These are phyloP conservation scores for Aspergillus baeticus DNA, from an alignment of 495 filamentous ascomycete genomes.

Conservation along the genomic window DNA sequence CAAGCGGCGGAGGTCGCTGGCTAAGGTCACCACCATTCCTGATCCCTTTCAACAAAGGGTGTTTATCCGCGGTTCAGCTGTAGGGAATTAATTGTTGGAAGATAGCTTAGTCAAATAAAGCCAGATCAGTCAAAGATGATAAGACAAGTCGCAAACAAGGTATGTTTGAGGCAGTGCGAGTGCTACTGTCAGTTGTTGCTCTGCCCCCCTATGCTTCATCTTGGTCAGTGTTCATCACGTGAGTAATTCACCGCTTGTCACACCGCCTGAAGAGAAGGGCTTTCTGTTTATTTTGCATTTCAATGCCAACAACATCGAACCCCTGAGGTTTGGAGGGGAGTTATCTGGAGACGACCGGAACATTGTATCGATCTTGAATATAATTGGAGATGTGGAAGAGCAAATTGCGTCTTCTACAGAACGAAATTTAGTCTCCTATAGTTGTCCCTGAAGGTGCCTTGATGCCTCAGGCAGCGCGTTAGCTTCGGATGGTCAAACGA, in stretches of 20 bases:
- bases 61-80: neutral
- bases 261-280: conserved; percentile 14
- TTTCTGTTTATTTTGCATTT: conserved; percentile 10
- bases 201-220: conserved; percentile 23
- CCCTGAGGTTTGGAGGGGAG: no score
- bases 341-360: neutral
- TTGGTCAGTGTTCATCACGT: conserved; percentile 24
- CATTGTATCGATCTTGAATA: neutral
- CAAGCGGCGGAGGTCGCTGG: conserved; percentile 30
- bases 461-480: neutral
- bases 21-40: conserved; percentile 31
- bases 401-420: neutral
- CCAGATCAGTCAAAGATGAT: conserved; percentile 3
- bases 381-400: neutral
- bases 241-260: conserved; percentile 19
- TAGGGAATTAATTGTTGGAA: conserved; percentile 4
- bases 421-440: neutral
- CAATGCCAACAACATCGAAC: no score
- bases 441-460: neutral
- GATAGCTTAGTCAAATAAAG: neutral
- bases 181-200: conserved; percentile 24
- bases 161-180: conserved; percentile 21
- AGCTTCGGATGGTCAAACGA: no score
- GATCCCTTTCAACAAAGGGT: conserved; percentile 19
- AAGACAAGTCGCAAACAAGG: conserved; percentile 10